Evolutionary conservation across 2,329 filamentous ascomycete species (phyloP).

Genomic region (Pseudocercospora vitis): DNA sequence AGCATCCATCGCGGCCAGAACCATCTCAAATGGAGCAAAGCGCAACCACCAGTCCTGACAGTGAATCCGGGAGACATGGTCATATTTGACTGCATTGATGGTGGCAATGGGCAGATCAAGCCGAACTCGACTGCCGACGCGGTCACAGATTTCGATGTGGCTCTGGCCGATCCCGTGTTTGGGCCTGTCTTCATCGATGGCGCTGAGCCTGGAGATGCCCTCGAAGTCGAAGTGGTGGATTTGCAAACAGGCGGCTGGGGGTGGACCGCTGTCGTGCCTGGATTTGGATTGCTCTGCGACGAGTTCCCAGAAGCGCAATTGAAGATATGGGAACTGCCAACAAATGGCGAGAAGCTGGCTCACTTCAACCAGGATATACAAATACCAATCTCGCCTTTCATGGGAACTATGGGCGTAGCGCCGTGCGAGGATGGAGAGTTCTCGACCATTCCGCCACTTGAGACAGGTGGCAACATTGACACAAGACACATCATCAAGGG

Average conservation of each 20-base stretch:
- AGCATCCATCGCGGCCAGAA: conserved; percentile 25
- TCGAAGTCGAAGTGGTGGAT: conserved; percentile 25
- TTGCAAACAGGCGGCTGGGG: conserved; percentile 24
- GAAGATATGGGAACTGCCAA: conserved; percentile 23
- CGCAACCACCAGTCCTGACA: conserved; percentile 20
- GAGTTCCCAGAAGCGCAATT: conserved; percentile 24
- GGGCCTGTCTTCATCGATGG: conserved; percentile 25
- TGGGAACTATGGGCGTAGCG: conserved; percentile 28
- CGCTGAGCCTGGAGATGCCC: conserved; percentile 25
- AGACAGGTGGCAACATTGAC: conserved; percentile 28
- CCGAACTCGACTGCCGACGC: conserved; percentile 19
- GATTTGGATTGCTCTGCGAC: conserved; percentile 22
- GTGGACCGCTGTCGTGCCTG: conserved; percentile 25
- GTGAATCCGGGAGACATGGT: conserved; percentile 24
- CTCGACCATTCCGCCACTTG: conserved; percentile 21
- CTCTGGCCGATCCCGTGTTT: conserved; percentile 25
- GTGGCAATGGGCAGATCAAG: conserved; percentile 24
- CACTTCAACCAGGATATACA: conserved; percentile 22
- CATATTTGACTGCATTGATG: conserved; percentile 27
- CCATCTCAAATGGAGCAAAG: conserved; percentile 24
- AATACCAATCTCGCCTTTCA: conserved; percentile 23
- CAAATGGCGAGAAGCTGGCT: conserved; percentile 7
- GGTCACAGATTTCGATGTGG: conserved; percentile 17
- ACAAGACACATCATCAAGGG: conserved; percentile 26
- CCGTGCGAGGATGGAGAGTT: conserved; percentile 19